These are phyloP conservation scores for Neofusicoccum ribis DNA, from an alignment of 2,329 filamentous ascomycete species.

Conservation along the genomic window DNA sequence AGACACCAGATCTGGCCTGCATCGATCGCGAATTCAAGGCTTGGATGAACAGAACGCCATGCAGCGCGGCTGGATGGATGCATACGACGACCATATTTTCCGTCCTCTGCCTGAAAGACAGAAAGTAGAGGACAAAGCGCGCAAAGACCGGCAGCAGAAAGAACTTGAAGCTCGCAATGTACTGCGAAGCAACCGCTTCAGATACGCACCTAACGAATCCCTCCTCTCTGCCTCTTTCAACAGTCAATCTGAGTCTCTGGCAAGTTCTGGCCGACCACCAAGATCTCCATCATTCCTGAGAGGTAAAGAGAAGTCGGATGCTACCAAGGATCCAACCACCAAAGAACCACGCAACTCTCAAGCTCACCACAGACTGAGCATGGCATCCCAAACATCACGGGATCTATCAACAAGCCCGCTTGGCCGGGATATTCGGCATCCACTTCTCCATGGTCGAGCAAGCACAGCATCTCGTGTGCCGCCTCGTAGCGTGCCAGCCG, in stretches of 20 bases:
- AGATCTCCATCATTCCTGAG: constrained; percentile 4
- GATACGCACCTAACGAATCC: constrained; percentile 9
- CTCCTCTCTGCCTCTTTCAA: constrained; percentile 33
- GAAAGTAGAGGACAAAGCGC: constrained; percentile 11
- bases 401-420: constrained; percentile 4
- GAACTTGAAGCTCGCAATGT: constrained; percentile 15
- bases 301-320: not conserved
- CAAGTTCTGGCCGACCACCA: constrained; percentile 28
- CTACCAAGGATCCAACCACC: not conserved
- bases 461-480: not conserved
- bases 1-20: not conserved
- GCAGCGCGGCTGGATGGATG: constrained; percentile 38
- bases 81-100: constrained; percentile 39
- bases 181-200: constrained; percentile 1
- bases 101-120: constrained; percentile 25
- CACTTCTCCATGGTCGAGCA: not conserved
- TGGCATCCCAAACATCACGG: not conserved
- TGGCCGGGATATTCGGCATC: not conserved
- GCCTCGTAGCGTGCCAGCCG: constrained; percentile 2
- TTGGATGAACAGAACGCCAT: constrained; percentile 12
- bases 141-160: constrained; percentile 11
- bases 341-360: not conserved
- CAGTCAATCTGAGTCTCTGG: constrained; percentile 27
- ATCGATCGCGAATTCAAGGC: constrained; percentile 2
- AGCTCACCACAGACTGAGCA: not conserved